Evolutionary conservation across 2,329 filamentous ascomycete species (phyloP).

Genomic region (Botrytis squamosa): DNA sequence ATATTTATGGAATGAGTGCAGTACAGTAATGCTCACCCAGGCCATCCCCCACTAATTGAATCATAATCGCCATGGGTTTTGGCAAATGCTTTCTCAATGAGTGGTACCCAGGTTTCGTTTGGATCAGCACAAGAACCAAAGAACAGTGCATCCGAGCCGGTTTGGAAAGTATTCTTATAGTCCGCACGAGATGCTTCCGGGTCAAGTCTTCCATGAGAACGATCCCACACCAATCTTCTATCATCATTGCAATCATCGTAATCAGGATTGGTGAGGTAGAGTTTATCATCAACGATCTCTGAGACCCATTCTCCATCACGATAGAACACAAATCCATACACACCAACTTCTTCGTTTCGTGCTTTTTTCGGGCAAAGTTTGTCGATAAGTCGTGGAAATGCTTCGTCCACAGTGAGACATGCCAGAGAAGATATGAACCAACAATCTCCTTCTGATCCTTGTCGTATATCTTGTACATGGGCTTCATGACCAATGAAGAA

Average conservation of each 20-base stretch:
- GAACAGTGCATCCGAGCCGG: constrained; percentile 70
- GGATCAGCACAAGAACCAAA: constrained; percentile 72
- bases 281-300: constrained; percentile 85
- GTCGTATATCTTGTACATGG: constrained; percentile 69
- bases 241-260: constrained; percentile 72
- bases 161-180: constrained; percentile 46
- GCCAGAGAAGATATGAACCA: constrained; percentile 83
- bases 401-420: constrained; percentile 57
- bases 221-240: constrained; percentile 47
- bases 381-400: constrained; percentile 46
- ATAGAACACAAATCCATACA: constrained; percentile 87
- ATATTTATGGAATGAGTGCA: background rate
- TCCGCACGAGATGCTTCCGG: constrained; percentile 44
- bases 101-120: constrained; percentile 78
- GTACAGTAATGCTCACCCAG: constrained; percentile 30
- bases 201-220: constrained; percentile 22
- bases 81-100: constrained; percentile 79
- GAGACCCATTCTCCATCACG: constrained; percentile 88
- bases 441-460: constrained; percentile 77
- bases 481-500: constrained; percentile 78
- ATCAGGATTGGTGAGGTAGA: constrained; percentile 76
- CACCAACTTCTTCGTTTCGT: constrained; percentile 60
- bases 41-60: constrained; percentile 69
- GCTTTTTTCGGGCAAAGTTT: constrained; percentile 41
- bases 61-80: constrained; percentile 80